A percentile compares a stretch with the other conserved stretches of the same genome.
Conservation (phyloP, 805 yeast species). For the Ogataea nakhonphanomensis region DNA sequence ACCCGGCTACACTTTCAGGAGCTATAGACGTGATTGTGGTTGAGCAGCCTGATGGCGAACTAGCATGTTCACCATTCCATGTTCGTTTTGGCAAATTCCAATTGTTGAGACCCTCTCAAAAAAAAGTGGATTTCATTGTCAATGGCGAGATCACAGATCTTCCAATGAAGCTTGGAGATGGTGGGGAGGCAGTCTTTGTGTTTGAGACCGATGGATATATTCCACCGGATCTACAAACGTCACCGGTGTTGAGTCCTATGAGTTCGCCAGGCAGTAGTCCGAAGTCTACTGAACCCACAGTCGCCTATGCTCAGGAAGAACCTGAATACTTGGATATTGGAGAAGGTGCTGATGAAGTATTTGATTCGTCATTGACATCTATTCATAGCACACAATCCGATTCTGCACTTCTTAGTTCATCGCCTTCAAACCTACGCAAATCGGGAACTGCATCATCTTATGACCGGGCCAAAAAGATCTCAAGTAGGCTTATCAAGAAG, state of each 20-base stretch:
- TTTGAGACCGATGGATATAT: constrained; percentile 78
- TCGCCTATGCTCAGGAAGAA: constrained; percentile 35
- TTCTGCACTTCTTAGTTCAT: constrained; percentile 7
- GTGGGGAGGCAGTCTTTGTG: constrained; percentile 97
- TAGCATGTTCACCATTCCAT: constrained; percentile 92
- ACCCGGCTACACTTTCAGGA: constrained; percentile 94
- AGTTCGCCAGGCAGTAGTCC: constrained; percentile 52
- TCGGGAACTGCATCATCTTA: constrained; percentile 27
- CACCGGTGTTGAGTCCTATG: constrained; percentile 74
- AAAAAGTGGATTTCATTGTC: constrained; percentile 84
- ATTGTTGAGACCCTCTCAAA: constrained; percentile 88
- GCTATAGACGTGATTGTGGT: constrained; percentile 96
- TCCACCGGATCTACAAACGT: constrained; percentile 75
- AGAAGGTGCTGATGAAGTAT: constrained; percentile 26
- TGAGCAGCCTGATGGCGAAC: constrained; percentile 72
- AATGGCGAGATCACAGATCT: constrained; percentile 77
- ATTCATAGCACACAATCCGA: constrained; percentile 9
- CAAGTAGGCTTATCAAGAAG: constrained; percentile 59
- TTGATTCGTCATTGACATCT: constrained; percentile 8
- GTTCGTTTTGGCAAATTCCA: constrained; percentile 94
- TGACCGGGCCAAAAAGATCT: constrained; percentile 59
- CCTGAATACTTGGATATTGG: constrained; percentile 51
- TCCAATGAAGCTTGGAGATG: constrained; percentile 96
- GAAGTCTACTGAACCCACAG: constrained; percentile 14
- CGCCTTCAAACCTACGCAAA: constrained; percentile 24